These are phyloP conservation scores for Exophiala spinifera DNA, from an alignment of 2,329 filamentous ascomycete genomes.

Conservation along the genomic window DNA sequence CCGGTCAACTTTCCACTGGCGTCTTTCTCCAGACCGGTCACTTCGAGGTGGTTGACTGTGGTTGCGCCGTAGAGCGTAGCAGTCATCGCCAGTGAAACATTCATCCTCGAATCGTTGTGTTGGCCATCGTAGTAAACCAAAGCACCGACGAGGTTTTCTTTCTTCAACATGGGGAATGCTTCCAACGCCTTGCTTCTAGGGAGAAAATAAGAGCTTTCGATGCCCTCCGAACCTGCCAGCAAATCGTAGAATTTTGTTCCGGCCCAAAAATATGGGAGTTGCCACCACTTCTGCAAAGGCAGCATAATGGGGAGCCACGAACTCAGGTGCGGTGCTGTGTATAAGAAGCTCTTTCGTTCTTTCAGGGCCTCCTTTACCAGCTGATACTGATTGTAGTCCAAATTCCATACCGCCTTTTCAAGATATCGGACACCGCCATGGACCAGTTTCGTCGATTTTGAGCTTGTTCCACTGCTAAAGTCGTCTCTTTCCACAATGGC, in stretches of 20 bases:
- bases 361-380: constrained; percentile 77
- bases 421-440: constrained; percentile 81
- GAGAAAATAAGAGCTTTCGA: constrained; percentile 85
- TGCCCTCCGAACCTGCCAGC: constrained; percentile 79
- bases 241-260: constrained; percentile 80
- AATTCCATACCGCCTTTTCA: constrained; percentile 80
- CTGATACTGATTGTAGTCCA: constrained; percentile 75
- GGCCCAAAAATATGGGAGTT: constrained; percentile 71
- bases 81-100: constrained; percentile 83
- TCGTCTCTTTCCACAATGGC: constrained; percentile 82
- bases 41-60: constrained; percentile 78
- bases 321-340: constrained; percentile 77
- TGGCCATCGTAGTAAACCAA: constrained; percentile 89
- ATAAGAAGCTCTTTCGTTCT: constrained; percentile 77
- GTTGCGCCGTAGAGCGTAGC: constrained; percentile 82
- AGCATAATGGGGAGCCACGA: constrained; percentile 80
- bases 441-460: constrained; percentile 82
- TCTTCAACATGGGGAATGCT: constrained; percentile 84
- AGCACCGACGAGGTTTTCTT: constrained; percentile 72
- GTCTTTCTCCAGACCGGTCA: constrained; percentile 73
- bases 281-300: constrained; percentile 78
- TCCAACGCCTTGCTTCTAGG: constrained; percentile 82
- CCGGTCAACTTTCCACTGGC: constrained; percentile 69
- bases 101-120: constrained; percentile 91
- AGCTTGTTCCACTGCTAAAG: constrained; percentile 77